Base-by-base conservation (phyloP, 306 rosid species). In the Gillenia trifoliata region DNA sequence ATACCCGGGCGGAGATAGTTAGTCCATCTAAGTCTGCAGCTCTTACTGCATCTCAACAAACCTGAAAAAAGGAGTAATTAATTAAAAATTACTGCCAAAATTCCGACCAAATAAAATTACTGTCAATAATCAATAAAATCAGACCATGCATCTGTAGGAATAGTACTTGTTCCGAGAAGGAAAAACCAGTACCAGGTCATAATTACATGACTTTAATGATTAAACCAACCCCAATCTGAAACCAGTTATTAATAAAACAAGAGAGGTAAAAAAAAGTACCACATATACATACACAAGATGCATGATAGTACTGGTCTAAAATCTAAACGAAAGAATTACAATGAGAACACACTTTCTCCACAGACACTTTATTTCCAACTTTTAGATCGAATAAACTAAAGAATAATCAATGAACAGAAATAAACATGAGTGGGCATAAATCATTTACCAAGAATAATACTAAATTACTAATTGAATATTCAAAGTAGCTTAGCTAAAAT, bases 11-110 rank as follows among this genome's bases (percentile, higher is more conserved):
- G 82, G 31, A 93, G 91, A 79, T 93, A 93, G 69, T 93, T 93
- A 6, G 97, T 93, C 98, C 98, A 93, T 83, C 98, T 61, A 45
- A 93, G 96, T 52, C 98, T 83, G 79, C 98, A 93, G 78, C 98
- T 93, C 76, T 93, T 91, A 23, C 98, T 93, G 83, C 98, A 93
- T 83, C 98, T 85, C 71, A 80, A 80, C 90, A 93, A 79, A 77
- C 98, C 98, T 92, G 70, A 52, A 78, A 59, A 6, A 40, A 38
- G 2, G 2, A 16, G 22, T 31, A 2, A 63, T 33, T 19, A 38
- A 54, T n/a, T 11, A 23, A 57, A 55, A 59, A 59, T 25, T 5
- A 26, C 64, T 26, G 64, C 20, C 13, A 29, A 59, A 5, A 23
- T 23, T 45, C 20, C 20, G 20, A 15, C 52, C 52, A 45, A 45